Conservation (phyloP, 495 filamentous ascomycete genomes). For the Aspergillus steynii region DNA sequence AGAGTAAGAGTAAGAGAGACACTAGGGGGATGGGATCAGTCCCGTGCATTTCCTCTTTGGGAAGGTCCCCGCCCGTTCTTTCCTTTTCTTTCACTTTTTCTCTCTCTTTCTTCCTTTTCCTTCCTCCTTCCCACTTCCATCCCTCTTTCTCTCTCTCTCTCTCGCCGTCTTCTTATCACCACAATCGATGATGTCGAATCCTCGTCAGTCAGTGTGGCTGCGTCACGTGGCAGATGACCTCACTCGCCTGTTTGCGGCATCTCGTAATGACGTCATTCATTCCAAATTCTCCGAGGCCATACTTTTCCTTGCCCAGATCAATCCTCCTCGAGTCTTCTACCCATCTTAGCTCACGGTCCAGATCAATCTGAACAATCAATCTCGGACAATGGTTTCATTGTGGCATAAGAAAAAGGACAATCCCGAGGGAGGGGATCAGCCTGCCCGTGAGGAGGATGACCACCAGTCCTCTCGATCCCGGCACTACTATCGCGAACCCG, state of each 20-base stretch:
- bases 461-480: not conserved
- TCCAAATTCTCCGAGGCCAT: not conserved
- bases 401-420: slow-evolving; percentile 36
- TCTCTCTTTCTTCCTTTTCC: not conserved
- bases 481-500: slow-evolving; percentile 35
- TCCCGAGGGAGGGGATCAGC: slow-evolving; percentile 24
- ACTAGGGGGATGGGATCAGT: not conserved
- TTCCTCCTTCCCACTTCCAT: not conserved
- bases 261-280: not conserved
- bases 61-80: not conserved
- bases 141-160: no score
- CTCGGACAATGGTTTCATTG: slow-evolving; percentile 41
- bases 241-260: not conserved
- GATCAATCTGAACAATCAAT: not conserved
- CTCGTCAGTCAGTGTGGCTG: not conserved
- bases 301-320: not conserved
- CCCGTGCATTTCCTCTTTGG: not conserved
- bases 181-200: not conserved
- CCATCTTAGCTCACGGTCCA: not conserved
- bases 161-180: not conserved
- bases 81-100: no score
- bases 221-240: not conserved
- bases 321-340: not conserved
- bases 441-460: slow-evolving; percentile 23
- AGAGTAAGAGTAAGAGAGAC: no score